Conservation (phyloP, 768 basidiomycete genomes). For the Boletus sp. region DNA sequence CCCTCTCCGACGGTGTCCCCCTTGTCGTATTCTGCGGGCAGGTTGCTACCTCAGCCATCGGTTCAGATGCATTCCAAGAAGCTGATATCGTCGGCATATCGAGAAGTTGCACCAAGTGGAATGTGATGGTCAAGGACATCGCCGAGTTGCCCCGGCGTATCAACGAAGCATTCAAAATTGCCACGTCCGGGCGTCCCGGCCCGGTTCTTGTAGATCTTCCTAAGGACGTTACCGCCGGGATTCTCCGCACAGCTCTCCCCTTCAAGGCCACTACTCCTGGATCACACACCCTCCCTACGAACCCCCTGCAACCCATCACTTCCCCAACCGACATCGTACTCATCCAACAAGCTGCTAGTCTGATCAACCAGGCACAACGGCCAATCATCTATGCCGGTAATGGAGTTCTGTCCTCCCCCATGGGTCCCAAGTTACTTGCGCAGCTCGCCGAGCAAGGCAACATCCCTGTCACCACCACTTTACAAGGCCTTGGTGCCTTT, state of each 20-base stretch:
- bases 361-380: slow-evolving; percentile 90
- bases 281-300: slow-evolving; percentile 67
- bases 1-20: slow-evolving; percentile 89
- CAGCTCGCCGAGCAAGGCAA: slow-evolving; percentile 80
- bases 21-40: slow-evolving; percentile 95
- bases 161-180: slow-evolving; percentile 99
- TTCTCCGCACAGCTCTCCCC: slow-evolving; percentile 80
- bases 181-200: slow-evolving; percentile 93
- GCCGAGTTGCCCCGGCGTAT: slow-evolving; percentile 91
- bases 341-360: slow-evolving; percentile 78
- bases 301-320: slow-evolving; percentile 60
- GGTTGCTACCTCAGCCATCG: slow-evolving; percentile 98
- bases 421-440: slow-evolving; percentile 79
- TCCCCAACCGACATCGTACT: slow-evolving; percentile 59
- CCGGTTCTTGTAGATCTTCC: slow-evolving; percentile 98
- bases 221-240: slow-evolving; percentile 96
- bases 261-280: slow-evolving; percentile 86
- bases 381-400: slow-evolving; percentile 94
- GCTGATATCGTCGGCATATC: slow-evolving; percentile 97
- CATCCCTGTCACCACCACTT: slow-evolving; percentile 95
- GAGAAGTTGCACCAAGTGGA: slow-evolving; percentile 98
- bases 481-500: slow-evolving; percentile 94
- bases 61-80: slow-evolving; percentile 99
- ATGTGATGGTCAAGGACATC: slow-evolving; percentile 99
- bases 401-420: slow-evolving; percentile 77